A percentile compares a stretch with the other conserved stretches of the same genome.
These are phyloP conservation scores for Geotrichum ghanense DNA, from an alignment of 805 yeast genomes.

Conservation along the genomic window DNA sequence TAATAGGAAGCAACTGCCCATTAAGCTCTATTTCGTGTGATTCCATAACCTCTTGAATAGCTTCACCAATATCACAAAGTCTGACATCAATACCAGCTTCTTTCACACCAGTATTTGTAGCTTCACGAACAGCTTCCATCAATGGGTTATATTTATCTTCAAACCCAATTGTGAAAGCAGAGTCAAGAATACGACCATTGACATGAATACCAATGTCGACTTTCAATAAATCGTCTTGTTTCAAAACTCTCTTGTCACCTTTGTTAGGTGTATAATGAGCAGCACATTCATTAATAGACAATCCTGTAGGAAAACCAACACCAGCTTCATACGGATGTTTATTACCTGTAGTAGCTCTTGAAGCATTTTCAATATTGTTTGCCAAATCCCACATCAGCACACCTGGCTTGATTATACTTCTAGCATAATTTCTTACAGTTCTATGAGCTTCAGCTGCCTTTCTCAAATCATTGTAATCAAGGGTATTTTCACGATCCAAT, in stretches of 20 bases:
- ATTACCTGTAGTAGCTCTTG: conserved; percentile 61
- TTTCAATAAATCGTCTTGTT: conserved; percentile 88
- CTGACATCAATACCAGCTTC: conserved; percentile 96
- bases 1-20: conserved; percentile 76
- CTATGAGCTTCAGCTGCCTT: conserved; percentile 96
- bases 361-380: conserved; percentile 75
- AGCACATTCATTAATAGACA: conserved; percentile 85
- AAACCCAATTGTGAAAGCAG: conserved; percentile 88
- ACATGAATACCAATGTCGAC: conserved; percentile 96
- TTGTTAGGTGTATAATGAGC: conserved; percentile 98
- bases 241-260: conserved; percentile 74
- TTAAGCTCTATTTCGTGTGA: conserved; percentile 84
- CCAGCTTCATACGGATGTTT: conserved; percentile 53
- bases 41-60: conserved; percentile 96
- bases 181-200: conserved; percentile 86
- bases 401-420: conserved; percentile 70
- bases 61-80: conserved; percentile 89
- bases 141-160: conserved; percentile 73
- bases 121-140: conserved; percentile 77
- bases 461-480: conserved; percentile 77
- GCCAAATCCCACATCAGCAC: conserved; percentile 87
- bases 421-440: conserved; percentile 74
- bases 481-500: conserved; percentile 47
- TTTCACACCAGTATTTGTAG: conserved; percentile 85
- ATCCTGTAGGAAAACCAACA: conserved; percentile 97